These are phyloP conservation scores for Paracoccidioides lutzii DNA, from an alignment of 2,329 filamentous ascomycete genomes.

Conservation along the genomic window DNA sequence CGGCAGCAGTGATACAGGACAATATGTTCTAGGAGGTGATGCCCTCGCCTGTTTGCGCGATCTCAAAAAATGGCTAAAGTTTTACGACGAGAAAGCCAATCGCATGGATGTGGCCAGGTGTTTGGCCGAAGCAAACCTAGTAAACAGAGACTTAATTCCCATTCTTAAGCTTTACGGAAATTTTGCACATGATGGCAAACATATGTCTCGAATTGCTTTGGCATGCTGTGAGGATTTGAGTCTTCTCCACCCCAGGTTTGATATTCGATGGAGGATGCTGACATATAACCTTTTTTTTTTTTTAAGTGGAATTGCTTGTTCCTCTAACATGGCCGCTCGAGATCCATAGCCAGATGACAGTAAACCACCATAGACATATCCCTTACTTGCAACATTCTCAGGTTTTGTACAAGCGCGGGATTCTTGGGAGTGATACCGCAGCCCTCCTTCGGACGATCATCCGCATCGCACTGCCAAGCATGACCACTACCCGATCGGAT, in stretches of 20 bases:
- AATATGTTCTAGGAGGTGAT: conserved; percentile 84
- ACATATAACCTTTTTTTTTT: conserved; percentile 11
- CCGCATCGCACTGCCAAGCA: conserved; percentile 68
- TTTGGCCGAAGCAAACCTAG: conserved; percentile 80
- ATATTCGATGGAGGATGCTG: neutral
- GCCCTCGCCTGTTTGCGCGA: conserved; percentile 84
- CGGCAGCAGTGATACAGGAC: conserved; percentile 63
- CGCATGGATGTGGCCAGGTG: conserved; percentile 91
- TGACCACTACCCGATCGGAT: conserved; percentile 66
- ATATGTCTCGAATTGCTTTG: conserved; percentile 66
- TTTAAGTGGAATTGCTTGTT: conserved; percentile 66
- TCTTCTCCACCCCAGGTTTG: neutral
- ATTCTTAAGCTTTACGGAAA: conserved; percentile 76
- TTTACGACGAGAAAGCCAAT: conserved; percentile 87
- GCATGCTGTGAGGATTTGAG: conserved; percentile 47
- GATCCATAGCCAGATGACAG: conserved; percentile 65
- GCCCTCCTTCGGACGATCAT: conserved; percentile 70
- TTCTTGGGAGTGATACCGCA: conserved; percentile 69
- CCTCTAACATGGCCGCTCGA: conserved; percentile 92
- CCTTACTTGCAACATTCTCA: conserved; percentile 83
- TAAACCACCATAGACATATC: conserved; percentile 85
- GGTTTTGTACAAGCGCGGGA: conserved; percentile 73
- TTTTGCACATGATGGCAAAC: conserved; percentile 55
- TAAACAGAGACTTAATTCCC: conserved; percentile 77
- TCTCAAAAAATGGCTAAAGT: conserved; percentile 85